Evolutionary conservation across 768 basidiomycete species (phyloP).

Genomic region (Galerina sulciceps): DNA sequence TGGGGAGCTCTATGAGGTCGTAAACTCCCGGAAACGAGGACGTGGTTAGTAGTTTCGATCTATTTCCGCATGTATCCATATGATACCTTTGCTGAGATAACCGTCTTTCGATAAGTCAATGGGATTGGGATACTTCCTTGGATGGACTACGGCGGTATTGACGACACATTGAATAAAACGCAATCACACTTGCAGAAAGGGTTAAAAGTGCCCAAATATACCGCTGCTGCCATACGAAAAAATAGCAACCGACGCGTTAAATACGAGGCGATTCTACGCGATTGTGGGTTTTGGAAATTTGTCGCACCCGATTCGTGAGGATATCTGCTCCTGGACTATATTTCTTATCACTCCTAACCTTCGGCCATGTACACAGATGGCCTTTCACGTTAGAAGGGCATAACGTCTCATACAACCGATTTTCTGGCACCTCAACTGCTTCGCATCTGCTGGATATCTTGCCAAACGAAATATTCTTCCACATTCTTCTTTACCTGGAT

Average conservation of each 20-base stretch:
- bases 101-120: not conserved
- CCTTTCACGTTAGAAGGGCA: not conserved
- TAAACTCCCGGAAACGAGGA: no score
- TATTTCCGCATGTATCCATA: no score
- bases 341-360: no score
- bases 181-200: not conserved
- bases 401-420: not conserved
- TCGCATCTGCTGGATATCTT: not conserved
- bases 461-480: not conserved
- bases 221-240: no score
- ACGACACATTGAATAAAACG: constrained; percentile 2
- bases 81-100: no score
- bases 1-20: no score
- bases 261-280: no score
- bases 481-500: not conserved
- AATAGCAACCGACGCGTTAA: no score
- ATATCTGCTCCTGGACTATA: no score
- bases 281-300: no score
- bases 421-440: not conserved
- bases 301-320: no score
- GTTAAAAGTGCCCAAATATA: not conserved
- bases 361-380: not conserved
- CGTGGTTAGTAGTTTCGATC: no score
- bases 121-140: not conserved
- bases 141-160: constrained; percentile 5